Evolutionary conservation across 2,329 filamentous ascomycete genomes (phyloP), one percentile per base, ranked within the genome.

Genomic region (Calonectria ilicicola): DNA sequence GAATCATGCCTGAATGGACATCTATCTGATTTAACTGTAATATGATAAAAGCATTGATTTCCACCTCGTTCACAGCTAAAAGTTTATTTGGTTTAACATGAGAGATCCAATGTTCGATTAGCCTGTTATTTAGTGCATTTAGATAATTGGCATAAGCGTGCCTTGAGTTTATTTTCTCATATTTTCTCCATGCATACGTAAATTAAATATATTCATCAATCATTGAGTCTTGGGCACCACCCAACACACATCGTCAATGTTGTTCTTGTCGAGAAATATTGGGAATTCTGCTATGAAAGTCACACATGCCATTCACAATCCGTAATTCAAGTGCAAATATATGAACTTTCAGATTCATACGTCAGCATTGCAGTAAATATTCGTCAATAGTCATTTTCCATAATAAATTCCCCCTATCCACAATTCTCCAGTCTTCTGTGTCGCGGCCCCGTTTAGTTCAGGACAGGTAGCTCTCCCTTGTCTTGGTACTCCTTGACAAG

Each of bases 401-500:
- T 60, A 9, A 21, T 35, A 19, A 42, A 19, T 21, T 19, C 3
- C 26, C 3, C 35, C 15, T 4, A 40, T 6, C 10, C 21, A 40
- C 4, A 19, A 9, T 26, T 38, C 32, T 1, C 15, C 23, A 27
- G 15, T 19, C 21, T 17, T 27, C 23, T 23, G 35, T 14, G 10
- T 6, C n/a, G 23, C 35, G 19, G n/a, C n/a, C 26, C 5, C n/a
- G 49, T 47, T 47, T 68, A 66, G 23, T 69, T 67, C 60, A 74
- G 42, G 12, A 67, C 35, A 7, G 73, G 74, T 44, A 83, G 70
- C 26, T 81, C 76, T 17, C 82, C 82, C 58, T 78, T 80, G 7
- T 74, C 76, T 73, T 82, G 81, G 8, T 82, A 82, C 73, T 84
- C 81, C 49, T 75, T 74, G n/a, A 84, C 80, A 5, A 81, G 76